Conservation (phyloP, 1,284 basidiomycete genomes). For the Salmacisia buchloeana region DNA sequence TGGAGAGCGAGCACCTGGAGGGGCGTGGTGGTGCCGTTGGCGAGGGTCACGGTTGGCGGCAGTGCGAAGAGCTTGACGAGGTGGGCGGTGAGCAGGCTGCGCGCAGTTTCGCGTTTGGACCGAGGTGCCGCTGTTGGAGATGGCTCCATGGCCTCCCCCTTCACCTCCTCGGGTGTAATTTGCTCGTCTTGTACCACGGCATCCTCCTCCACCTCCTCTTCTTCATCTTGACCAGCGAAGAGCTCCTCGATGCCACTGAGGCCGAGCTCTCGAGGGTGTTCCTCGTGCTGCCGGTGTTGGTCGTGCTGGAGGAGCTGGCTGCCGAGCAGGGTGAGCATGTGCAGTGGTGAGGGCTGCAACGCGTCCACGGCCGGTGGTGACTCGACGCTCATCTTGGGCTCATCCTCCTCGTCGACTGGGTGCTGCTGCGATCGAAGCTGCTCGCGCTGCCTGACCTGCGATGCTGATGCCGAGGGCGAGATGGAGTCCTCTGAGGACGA, state of each 20-base stretch:
- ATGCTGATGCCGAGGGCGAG: too few species aligned
- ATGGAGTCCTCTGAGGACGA: too few species aligned
- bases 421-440: too few species aligned
- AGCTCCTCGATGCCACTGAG: conserved; percentile 6
- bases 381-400: too few species aligned
- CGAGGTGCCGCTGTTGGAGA: too few species aligned
- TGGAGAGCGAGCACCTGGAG: conserved; percentile 21
- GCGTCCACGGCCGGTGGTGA: not conserved
- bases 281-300: not conserved
- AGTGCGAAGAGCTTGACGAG: not conserved
- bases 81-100: not conserved
- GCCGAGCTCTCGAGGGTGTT: not conserved
- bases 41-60: not conserved
- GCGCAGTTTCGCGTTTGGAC: too few species aligned
- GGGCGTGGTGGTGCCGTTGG: not conserved
- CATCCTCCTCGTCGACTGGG: too few species aligned
- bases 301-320: conserved; percentile 5
- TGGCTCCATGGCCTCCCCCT: not conserved
- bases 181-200: too few species aligned
- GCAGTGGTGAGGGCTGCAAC: not conserved
- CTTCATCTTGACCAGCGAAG: not conserved
- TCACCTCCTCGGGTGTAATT: not conserved
- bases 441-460: too few species aligned
- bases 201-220: not conserved
- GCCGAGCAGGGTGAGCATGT: conserved; percentile 7